Evolutionary conservation across 148 eudicot species (phyloP), one percentile per base, ranked within the genome.

Genomic region (Cornus controversa): DNA sequence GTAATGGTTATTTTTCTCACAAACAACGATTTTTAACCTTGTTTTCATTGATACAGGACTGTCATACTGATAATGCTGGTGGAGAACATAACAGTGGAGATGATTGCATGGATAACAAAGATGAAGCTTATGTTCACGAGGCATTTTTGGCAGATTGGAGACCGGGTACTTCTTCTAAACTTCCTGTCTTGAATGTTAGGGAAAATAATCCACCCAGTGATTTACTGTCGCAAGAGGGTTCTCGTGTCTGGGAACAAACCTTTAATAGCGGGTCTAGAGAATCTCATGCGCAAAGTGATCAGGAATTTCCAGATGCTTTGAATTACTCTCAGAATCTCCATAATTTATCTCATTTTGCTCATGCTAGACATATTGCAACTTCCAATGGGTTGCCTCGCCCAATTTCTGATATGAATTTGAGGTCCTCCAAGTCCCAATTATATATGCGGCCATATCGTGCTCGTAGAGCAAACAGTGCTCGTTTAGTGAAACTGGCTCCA

Each of bases 131-230:
- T 84, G 97, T 93, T 73, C 98, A 96, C 26, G 98, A 93, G 86
- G 97, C 97, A 45, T 96, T 96, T 82, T 88, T 96, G 88, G 92
- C 97, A 50, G 98, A 96, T 80, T 96, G 94, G 98, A 89, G 91
- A 76, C 99, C 98, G 15, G 76, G 67, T 82, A 71, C 77, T 27
- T 57, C 86, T 45, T 75, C 85, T 27, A 70, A 76, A 73, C 67
- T 26, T 57, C 71, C 84, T 40, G 47, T 84, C 16, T 69, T 84
- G 31, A 75, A 58, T 65, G 73, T 28, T 26, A 67, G 50, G 53
- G 82, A 80, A 66, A 69, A 70, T 65, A 76, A 70, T 65, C 79
- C 62, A 63, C 83, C 80, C 50, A 31, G 58, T 54, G 70, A 60
- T 25, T 57, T 80, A 64, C 69, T 75, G 14, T 37, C 81, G 27